Conservation (phyloP, 495 filamentous ascomycete species). For the Aspergillus bridgeri region DNA sequence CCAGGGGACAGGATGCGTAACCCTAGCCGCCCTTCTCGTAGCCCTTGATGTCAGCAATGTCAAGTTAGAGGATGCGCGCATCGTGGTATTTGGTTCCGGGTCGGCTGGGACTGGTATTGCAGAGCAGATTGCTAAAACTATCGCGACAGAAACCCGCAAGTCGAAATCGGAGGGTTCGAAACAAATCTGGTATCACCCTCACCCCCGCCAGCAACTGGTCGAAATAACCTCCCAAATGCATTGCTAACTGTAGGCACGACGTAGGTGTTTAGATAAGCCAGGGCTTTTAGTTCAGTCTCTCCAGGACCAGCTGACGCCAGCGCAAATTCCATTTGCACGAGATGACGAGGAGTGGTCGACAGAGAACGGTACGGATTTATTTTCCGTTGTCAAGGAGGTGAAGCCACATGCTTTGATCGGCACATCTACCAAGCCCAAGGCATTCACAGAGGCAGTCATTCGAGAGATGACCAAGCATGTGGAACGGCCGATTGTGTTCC, state of each 20-base stretch:
- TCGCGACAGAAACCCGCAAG: slow-evolving; percentile 63
- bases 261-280: slow-evolving; percentile 80
- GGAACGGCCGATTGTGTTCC: slow-evolving; percentile 75
- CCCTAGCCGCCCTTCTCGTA: slow-evolving; percentile 74
- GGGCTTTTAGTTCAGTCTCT: slow-evolving; percentile 70
- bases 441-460: slow-evolving; percentile 74
- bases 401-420: slow-evolving; percentile 82
- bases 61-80: slow-evolving; percentile 61
- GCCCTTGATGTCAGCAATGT: slow-evolving; percentile 65
- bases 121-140: slow-evolving; percentile 76
- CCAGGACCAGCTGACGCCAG: slow-evolving; percentile 54
- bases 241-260: background rate
- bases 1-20: slow-evolving; percentile 86
- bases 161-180: slow-evolving; percentile 70
- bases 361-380: slow-evolving; percentile 53
- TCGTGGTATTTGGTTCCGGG: slow-evolving; percentile 77
- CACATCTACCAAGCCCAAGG: slow-evolving; percentile 74
- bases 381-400: slow-evolving; percentile 64
- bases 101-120: slow-evolving; percentile 86
- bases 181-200: slow-evolving; percentile 68
- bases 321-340: slow-evolving; percentile 65
- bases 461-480: slow-evolving; percentile 77
- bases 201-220: background rate
- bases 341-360: slow-evolving; percentile 61
- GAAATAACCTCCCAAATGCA: slow-evolving; percentile 43